Evolutionary conservation across 768 basidiomycete species (phyloP), one percentile per base, ranked within the genome.

Genomic region (Mycena vitilis): DNA sequence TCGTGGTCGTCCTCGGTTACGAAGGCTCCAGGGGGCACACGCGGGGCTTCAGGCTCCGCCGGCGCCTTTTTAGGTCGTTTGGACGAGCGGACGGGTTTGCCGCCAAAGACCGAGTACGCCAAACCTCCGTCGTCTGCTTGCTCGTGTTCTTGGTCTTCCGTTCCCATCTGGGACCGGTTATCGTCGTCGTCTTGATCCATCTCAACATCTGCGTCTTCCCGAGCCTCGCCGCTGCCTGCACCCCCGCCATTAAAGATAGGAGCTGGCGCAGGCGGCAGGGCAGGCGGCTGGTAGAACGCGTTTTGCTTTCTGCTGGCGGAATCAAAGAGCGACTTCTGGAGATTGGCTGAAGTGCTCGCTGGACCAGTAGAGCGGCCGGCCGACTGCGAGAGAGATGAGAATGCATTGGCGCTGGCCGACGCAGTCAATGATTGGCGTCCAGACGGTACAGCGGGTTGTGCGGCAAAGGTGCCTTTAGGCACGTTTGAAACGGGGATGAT

Each of bases 211-310:
- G 59, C 51, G 47, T 71, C 40, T 15, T 71, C 69, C 16, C 20
- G 56, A 36, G 22, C 30, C 25, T 54, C 56, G 22, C 44, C 34
- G 52, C 54, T 42, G 56, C 11, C 70, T 22, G 64, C 61, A 38
- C 48, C 47, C 23, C 30, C 57, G 8, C 60, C 68, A 13, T 61
- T 44, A 47, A 67, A 62, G 42, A 70, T 20, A 54, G 54, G 25
- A 66, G 73, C 18, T 73, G 77, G 38, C 73, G 79, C 60, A 78
- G 79, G 0, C 75, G 70, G 15, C 77, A 75, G 75, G 1, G 75
- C 61, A 13, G 78, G 84, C 0, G 89, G 90, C 44, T 85, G 82
- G 73, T 88, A 92, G 75, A 93, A 93, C 5, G 91, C 91, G 69
- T 92, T 93, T 25, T 81, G 83, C 11, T 84, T 82, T 38, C 80